Percentiles rank a stretch among this genome's conserved stretches.
phyloP scores from a whole-genome alignment of 1,139 yeast species.

The Maudiozyma humilis region DNA sequence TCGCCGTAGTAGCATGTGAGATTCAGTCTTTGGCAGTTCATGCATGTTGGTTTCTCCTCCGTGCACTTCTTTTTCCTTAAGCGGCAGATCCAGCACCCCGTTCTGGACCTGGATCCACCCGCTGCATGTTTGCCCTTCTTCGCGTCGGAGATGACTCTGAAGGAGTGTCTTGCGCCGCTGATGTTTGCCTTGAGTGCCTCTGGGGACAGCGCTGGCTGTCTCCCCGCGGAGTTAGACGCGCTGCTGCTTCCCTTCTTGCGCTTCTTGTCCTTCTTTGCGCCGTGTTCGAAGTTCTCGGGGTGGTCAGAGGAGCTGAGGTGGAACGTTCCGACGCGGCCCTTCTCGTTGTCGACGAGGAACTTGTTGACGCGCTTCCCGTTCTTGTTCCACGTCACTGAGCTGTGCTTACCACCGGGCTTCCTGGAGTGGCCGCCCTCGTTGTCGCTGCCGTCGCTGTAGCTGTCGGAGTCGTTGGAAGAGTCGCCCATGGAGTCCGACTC shows the following conservation, averaged over 20 bases:
- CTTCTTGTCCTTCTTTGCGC: background rate
- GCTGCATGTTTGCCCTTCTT: slow-evolving; percentile 3
- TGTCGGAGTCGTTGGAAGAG: background rate
- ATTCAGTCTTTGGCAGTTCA: slow-evolving; percentile 45
- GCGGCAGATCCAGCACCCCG: slow-evolving; percentile 66
- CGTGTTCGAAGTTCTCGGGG: no score
- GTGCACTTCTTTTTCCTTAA: slow-evolving; percentile 58
- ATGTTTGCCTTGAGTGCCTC: slow-evolving; percentile 1
- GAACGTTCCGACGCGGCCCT: slow-evolving; percentile 2
- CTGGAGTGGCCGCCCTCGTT: background rate
- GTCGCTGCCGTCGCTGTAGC: background rate
- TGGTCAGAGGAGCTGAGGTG: no score
- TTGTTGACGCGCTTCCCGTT: slow-evolving; percentile 28
- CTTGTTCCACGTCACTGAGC: slow-evolving; percentile 23
- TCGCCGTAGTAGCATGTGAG: slow-evolving; percentile 42
- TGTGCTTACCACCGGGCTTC: background rate
- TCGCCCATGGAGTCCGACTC: background rate
- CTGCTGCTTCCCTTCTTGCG: background rate
- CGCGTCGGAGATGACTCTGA: slow-evolving; percentile 2
- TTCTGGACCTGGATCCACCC: slow-evolving; percentile 40
- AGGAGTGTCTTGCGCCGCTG: slow-evolving; percentile 2
- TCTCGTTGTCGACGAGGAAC: slow-evolving; percentile 12
- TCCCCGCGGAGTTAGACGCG: background rate
- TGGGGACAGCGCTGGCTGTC: background rate
- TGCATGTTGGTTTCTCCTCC: slow-evolving; percentile 51